A percentile compares a stretch with the other conserved stretches of the same genome.
Conservation (phyloP, 805 yeast species). For the Saturnispora quitensis region DNA sequence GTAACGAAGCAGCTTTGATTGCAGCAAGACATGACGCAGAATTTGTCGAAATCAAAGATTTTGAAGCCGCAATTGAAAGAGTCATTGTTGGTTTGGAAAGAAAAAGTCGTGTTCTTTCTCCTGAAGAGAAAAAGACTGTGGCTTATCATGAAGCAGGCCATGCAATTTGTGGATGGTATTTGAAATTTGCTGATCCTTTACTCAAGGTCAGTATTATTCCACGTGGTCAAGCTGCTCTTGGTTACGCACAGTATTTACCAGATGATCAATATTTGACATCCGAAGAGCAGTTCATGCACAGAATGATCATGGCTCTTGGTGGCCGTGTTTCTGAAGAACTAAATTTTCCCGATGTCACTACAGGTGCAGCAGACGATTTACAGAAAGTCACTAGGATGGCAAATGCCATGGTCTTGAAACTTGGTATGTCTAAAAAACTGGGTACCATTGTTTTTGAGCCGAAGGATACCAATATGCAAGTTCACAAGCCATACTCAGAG, state of each 20-base stretch:
- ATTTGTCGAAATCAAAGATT: constrained; percentile 67
- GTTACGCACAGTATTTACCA: constrained; percentile 96
- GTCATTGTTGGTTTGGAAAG: constrained; percentile 94
- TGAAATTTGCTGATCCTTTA: constrained; percentile 85
- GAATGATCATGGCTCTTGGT: constrained; percentile 95
- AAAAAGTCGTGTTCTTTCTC: constrained; percentile 72
- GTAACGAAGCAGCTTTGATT: constrained; percentile 94
- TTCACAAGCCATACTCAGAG: constrained; percentile 76
- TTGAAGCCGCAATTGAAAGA: constrained; percentile 94
- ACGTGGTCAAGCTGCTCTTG: constrained; percentile 93
- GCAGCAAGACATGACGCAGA: constrained; percentile 80
- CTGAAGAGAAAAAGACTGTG: constrained; percentile 81
- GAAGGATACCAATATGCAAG: constrained; percentile 43
- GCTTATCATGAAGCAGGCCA: constrained; percentile 99
- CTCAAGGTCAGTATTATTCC: constrained; percentile 95
- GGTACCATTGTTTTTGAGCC: constrained; percentile 80
- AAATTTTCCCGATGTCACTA: constrained; percentile 83
- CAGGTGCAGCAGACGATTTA: constrained; percentile 96
- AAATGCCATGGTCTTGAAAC: constrained; percentile 79
- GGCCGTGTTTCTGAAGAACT: constrained; percentile 96
- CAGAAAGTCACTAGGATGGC: constrained; percentile 94
- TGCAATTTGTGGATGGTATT: constrained; percentile 96
- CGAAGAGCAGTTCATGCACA: constrained; percentile 63
- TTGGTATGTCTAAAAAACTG: constrained; percentile 84
- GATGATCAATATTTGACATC: constrained; percentile 79